Evolutionary conservation across 495 filamentous ascomycete genomes (phyloP).

Genomic region (Penicillium cinerascens): DNA sequence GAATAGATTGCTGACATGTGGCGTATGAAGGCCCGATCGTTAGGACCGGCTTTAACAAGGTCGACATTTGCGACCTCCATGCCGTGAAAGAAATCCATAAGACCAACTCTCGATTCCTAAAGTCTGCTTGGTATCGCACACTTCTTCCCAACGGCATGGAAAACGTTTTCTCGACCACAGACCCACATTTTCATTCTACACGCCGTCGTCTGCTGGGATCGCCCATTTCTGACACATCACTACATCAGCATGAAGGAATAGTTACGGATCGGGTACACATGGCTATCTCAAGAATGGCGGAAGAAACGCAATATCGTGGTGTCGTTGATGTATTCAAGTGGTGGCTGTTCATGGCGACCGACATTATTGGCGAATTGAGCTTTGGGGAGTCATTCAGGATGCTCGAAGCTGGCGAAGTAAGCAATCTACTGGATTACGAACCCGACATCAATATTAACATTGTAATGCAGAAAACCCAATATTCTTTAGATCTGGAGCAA

Average conservation of each 20-base stretch:
- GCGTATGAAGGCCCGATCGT: conserved; percentile 37
- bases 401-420: conserved; percentile 48
- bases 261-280: conserved; percentile 27
- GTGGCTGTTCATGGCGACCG: conserved; percentile 55
- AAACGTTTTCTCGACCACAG: conserved; percentile 32
- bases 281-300: conserved; percentile 30
- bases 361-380: conserved; percentile 52
- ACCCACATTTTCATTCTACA: conserved; percentile 27
- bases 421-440: neutral
- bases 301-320: conserved; percentile 29
- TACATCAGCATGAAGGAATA: conserved; percentile 23
- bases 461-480: conserved; percentile 36
- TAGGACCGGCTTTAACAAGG: conserved; percentile 32
- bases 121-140: conserved; percentile 20
- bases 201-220: conserved; percentile 34
- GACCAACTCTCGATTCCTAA: conserved; percentile 27
- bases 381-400: conserved; percentile 58
- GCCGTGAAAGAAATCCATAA: conserved; percentile 40
- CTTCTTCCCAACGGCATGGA: conserved; percentile 11
- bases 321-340: conserved; percentile 51
- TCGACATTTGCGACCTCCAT: conserved; percentile 36
- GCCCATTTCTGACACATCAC: conserved; percentile 38
- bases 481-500: conserved; percentile 33
- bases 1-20: conserved; percentile 2
- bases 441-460: too few species aligned